Base-by-base conservation (phyloP, 257 asterid species). In the Petrea volubilis region DNA sequence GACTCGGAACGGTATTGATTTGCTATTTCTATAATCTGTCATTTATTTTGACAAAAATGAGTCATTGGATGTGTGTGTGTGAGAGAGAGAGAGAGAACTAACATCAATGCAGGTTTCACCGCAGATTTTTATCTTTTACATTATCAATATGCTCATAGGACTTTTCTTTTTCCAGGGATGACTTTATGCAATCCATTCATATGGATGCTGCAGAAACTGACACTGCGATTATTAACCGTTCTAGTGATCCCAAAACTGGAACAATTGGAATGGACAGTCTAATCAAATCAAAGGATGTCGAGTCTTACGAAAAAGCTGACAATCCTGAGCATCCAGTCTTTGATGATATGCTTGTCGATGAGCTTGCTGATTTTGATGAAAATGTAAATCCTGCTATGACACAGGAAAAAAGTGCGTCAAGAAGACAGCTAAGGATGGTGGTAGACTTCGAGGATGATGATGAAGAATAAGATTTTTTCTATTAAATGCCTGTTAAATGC, bases 361-460 rank as follows among this genome's bases (percentile, higher is more conserved):
- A 81, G 49, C 58, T 86, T 67, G 78, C 75, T 3, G 94, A 87
- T 74, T 73, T 66, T 60, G 90, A 83, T 31, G 90, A 81, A 58
- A 73, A 79, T 25, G 58, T 43, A 6, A 75, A 76, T 29, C 68
- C 70, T 18, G 67, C 53, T 65, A 49, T 76, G 38, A 49, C 81
- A 33, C 85, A 70, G 60, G 78, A 71, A 25, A 43, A 59, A 20
- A 57, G 79, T 67, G 76, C 65, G 21, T 52, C 79, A 10, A 91
- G 97, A 80, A 89, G 97, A 84, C 88, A 83, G 44, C 72, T 76
- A 47, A 82, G 95, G 77, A 86, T 89, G 95, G 86, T 93, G 27
- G 73, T 93, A 58, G 96, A 93, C 75, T 61, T 73, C 9, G 97
- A 90, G 7, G 83, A 79, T 3, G 38, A 31, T 36, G 98, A 93